Conservation (phyloP, 176 grass and related monocot species). For the Thalia dealbata region DNA sequence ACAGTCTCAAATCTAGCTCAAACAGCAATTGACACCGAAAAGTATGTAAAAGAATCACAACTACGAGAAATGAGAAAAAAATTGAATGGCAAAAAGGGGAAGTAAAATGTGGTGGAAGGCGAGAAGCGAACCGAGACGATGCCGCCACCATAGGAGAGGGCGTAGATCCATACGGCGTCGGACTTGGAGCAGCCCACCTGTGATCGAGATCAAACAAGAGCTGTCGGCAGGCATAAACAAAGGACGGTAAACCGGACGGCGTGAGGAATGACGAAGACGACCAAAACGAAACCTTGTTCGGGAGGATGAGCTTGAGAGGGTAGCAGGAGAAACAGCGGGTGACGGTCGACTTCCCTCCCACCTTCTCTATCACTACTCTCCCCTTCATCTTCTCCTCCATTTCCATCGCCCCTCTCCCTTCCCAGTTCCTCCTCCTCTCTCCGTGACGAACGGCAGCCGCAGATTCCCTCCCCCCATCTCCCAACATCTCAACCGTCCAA, state of each 20-base stretch:
- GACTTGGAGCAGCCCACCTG: slow-evolving; percentile 36
- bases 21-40: no score
- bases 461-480: no score
- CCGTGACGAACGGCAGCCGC: no score
- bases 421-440: no score
- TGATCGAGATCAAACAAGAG: neutral
- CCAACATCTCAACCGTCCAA: no score
- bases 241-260: neutral
- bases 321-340: slow-evolving; percentile 78
- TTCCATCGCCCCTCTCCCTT: no score
- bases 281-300: slow-evolving; percentile 38
- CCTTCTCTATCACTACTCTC: slow-evolving; percentile 58
- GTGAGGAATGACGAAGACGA: neutral
- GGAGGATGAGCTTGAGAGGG: slow-evolving; percentile 83
- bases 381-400: slow-evolving; percentile 36
- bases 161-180: slow-evolving; percentile 66
- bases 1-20: no score
- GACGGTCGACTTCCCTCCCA: slow-evolving; percentile 52
- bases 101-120: neutral
- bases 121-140: slow-evolving; percentile 63
- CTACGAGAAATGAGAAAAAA: neutral
- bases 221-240: neutral
- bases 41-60: neutral
- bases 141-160: slow-evolving; percentile 82
- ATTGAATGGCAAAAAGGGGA: neutral